Evolutionary conservation across 805 yeast species (phyloP), one percentile per base, ranked within the genome.

Genomic region (Candida ipomoeae): DNA sequence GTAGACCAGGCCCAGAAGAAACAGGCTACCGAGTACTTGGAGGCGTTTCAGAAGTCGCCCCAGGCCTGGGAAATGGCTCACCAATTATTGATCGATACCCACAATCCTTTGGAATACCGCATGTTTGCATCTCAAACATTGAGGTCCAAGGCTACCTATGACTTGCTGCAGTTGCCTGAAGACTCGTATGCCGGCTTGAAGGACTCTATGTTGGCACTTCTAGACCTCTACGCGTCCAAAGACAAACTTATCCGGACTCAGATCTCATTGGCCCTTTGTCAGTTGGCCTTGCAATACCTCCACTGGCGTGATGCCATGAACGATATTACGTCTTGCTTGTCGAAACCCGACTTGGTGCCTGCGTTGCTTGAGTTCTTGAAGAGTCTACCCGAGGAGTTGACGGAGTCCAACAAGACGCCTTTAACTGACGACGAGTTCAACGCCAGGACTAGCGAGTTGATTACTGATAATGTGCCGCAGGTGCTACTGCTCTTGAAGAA

Each of bases 121-220:
- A 74, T 94, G 60, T 94, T 95, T 71, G 85, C 92, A 14, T 86
- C 97, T 0, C 99, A 95, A 65, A 94, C 99, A 0, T 70, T 94
- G 54, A 75, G 97, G 54, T 84, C 91, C 40, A 91, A 85, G 62
- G 79, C 89, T 46, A 86, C 87, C 11, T 91, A 88, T 65, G 98
- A 94, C 67, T 73, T 92, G 56, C 55, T 52, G 49, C 98, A 94
- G 67, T 69, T 94, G 5, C 87, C 89, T 0, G 36, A 17, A 15
- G 73, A 68, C 21, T 78, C 75, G 4, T 67, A 83, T 46, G 58
- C 68, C 15, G 79, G 77, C n/a, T 75, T 94, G 51, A 88, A 89
- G 62, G 79, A 81, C 49, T 80, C 90, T 1, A 62, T 91, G 43
- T 68, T 94, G 29, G 70, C 75, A 10, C 71, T 89, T 42, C 64